Conservation (phyloP, 345 rosid species). For the Luvunga scandens region DNA sequence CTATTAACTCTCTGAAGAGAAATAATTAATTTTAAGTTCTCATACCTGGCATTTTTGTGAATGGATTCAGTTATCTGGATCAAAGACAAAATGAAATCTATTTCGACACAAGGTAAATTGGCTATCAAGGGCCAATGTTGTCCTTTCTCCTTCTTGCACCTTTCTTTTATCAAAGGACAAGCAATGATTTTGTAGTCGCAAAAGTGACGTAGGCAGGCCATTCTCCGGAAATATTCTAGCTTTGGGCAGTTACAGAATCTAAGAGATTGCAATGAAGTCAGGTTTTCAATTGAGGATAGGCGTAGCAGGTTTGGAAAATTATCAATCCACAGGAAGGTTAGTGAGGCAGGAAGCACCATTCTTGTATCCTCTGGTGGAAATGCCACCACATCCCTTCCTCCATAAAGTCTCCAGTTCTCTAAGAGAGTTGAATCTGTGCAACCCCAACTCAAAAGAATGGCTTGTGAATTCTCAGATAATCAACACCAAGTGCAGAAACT, state of each 20-base stretch:
- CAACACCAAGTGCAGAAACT: slow-evolving; percentile 8
- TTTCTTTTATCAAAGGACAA: slow-evolving; percentile 16
- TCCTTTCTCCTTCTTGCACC: slow-evolving; percentile 13
- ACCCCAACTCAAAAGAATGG: neutral
- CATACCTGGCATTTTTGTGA: neutral
- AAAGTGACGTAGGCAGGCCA: slow-evolving; percentile 15
- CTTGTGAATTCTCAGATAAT: neutral
- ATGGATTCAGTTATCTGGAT: neutral
- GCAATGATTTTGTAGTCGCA: neutral
- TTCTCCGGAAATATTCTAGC: slow-evolving; percentile 13
- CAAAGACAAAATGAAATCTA: neutral
- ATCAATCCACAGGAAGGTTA: neutral
- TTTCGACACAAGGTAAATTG: slow-evolving; percentile 6
- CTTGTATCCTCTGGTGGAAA: neutral
- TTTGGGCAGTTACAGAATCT: slow-evolving; percentile 7
- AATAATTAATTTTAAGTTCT: neutral
- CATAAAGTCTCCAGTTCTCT: neutral
- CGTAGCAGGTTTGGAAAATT: neutral
- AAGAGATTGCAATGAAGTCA: slow-evolving; percentile 13
- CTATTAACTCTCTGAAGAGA: too few relatives aligned
- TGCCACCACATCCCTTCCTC: neutral
- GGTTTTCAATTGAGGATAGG: slow-evolving; percentile 14
- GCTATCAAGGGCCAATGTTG: slow-evolving; percentile 11
- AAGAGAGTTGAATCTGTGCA: neutral
- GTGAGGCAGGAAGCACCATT: neutral